Evolutionary conservation across 1,284 basidiomycete genomes (phyloP).

Genomic region (Naganishia albida): DNA sequence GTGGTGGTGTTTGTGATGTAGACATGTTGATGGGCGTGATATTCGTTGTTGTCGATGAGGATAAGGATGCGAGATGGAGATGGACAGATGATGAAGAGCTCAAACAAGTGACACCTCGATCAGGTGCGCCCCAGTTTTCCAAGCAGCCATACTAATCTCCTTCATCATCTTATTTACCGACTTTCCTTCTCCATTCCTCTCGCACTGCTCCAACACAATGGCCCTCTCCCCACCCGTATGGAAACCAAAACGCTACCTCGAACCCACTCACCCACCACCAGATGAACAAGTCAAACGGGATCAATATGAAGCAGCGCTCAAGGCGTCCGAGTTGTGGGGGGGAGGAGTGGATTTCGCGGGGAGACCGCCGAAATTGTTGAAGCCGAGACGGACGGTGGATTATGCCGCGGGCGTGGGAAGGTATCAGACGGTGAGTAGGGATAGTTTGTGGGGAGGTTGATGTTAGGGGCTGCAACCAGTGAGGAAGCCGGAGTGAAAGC

Average conservation of each 20-base stretch:
- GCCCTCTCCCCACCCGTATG: constrained; percentile 42
- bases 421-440: constrained; percentile 70
- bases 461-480: too few species aligned
- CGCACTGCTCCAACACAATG: not conserved
- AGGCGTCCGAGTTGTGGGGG: constrained; percentile 46
- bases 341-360: constrained; percentile 37
- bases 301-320: constrained; percentile 70
- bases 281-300: constrained; percentile 72
- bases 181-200: not conserved
- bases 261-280: constrained; percentile 67
- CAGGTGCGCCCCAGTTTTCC: constrained; percentile 9
- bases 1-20: not conserved
- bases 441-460: not conserved
- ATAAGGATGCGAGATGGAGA: not conserved
- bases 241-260: constrained; percentile 57
- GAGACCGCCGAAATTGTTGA: constrained; percentile 80
- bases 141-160: not conserved
- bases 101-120: not conserved
- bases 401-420: constrained; percentile 83
- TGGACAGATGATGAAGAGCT: not conserved
- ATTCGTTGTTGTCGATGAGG: not conserved
- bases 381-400: constrained; percentile 90
- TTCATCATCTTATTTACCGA: not conserved
- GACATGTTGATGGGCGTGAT: not conserved
- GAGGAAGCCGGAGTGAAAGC: too few species aligned